Base-by-base conservation (phyloP, 495 filamentous ascomycete species). In the Neurospora sp. region DNA sequence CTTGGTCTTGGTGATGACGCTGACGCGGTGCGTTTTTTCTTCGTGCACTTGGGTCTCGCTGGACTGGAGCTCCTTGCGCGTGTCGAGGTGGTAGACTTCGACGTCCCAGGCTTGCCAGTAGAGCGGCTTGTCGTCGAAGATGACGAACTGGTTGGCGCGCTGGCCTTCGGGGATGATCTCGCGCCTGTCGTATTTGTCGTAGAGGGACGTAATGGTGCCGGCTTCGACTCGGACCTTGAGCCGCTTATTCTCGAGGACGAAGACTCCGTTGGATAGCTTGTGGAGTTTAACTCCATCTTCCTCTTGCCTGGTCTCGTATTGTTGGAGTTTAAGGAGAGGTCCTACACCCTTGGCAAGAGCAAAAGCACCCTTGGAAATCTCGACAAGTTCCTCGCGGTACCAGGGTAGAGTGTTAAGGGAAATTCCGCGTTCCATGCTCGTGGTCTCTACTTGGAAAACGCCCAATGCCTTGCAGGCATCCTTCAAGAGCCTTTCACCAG, bases 21-120 rank as follows among this genome's bases (percentile, higher is more conserved):
- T 92, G 69, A 92, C 94, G 70, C 90, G 88, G 80, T 96, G 89
- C 0, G 90, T 87, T 62, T 90, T 89, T n/a, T 87, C 80, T 74
- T 95, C 92, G n/a, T 86, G 77, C 69, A 98, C 90, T 31, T 82
- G 84, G n/a, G 91, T 92, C 74, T 88, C 85, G 69, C 88, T 84
- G 31, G 88, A 85, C 0, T 84, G 78, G 6, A 99, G 84, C 77
- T 93, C 93, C 75, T 92, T 88, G 70, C 96, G 90, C 0, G 93
- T 95, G 71, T 94, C 92, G 31, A 97, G 88, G 74, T 98, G 96
- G 84, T 92, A 99, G 66, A 98, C 93, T 80, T 99, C 96, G 39
- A 97, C 94, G 81, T 99, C 96, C 96, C 96, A 99, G 1, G 94
- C 96, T 83, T 99, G 95, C 96, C 96, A 99, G 83, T 97, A 97